Conservation (phyloP, 106 monocot genomes). For the Phalaenopsis aphrodite region DNA sequence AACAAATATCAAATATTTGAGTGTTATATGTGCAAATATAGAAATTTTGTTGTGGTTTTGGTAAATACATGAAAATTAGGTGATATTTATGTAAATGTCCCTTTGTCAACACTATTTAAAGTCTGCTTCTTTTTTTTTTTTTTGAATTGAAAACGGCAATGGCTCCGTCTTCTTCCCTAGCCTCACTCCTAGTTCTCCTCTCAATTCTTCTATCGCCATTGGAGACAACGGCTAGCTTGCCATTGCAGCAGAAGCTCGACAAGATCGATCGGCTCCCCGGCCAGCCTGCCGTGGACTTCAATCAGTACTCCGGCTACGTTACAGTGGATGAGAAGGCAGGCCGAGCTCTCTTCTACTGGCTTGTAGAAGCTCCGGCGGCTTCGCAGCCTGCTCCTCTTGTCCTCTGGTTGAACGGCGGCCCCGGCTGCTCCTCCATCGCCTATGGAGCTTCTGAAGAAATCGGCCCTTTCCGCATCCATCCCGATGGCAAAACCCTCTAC, state of each 20-base stretch:
- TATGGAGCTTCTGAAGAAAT: slow-evolving; percentile 90
- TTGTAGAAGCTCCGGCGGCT: slow-evolving; percentile 33
- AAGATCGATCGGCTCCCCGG: slow-evolving; percentile 56
- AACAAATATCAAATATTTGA: too few relatives aligned
- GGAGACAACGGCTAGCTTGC: background rate
- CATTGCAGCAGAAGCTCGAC: slow-evolving; percentile 31
- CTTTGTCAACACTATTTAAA: too few relatives aligned
- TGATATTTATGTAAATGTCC: too few relatives aligned
- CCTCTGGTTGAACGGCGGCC: slow-evolving; percentile 93
- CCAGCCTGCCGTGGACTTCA: slow-evolving; percentile 66
- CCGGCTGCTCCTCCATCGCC: slow-evolving; percentile 84
- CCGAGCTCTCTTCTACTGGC: slow-evolving; percentile 87
- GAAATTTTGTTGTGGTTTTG: too few relatives aligned
- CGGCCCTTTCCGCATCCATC: slow-evolving; percentile 71
- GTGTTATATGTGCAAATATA: too few relatives aligned
- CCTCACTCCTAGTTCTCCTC: too few relatives aligned
- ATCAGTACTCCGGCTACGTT: slow-evolving; percentile 75
- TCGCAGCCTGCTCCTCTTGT: slow-evolving; percentile 39
- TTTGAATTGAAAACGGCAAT: too few relatives aligned
- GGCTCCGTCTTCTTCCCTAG: too few relatives aligned
- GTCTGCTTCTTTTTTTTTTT: too few relatives aligned
- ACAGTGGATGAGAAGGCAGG: slow-evolving; percentile 57
- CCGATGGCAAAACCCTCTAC: slow-evolving; percentile 63
- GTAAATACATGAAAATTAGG: too few relatives aligned
- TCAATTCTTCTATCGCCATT: too few relatives aligned